Percentiles rank a stretch among this genome's conserved stretches.
Conservation (phyloP, 495 filamentous ascomycete species). For the Penicillium riverlandense region DNA sequence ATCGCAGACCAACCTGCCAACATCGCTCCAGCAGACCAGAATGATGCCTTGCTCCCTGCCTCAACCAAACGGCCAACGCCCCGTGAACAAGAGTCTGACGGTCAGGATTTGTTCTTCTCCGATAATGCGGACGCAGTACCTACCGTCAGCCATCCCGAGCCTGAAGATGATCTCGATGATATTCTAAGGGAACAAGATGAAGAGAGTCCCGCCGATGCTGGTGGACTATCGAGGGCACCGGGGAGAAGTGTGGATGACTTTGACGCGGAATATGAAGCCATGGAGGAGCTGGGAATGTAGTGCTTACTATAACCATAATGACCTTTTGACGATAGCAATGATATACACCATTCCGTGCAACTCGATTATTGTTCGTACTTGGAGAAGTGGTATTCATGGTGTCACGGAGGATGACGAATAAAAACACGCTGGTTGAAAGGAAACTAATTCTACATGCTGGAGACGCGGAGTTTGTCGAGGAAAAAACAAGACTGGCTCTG, state of each 20-base stretch:
- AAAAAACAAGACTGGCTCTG: too few relatives aligned
- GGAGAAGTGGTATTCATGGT: too few relatives aligned
- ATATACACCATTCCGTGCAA: background rate
- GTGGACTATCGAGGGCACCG: background rate
- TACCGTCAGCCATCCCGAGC: constrained; percentile 8
- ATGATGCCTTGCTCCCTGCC: background rate
- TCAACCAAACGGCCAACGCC: background rate
- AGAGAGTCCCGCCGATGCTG: background rate
- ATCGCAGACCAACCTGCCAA: background rate
- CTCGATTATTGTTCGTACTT: too few relatives aligned
- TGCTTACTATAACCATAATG: background rate
- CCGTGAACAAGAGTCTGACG: background rate
- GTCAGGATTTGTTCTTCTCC: constrained; percentile 21
- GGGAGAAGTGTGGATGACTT: constrained; percentile 8
- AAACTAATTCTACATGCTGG: too few relatives aligned
- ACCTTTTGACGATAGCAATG: constrained; percentile 2
- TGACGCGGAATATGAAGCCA: constrained; percentile 27
- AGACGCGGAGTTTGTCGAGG: too few relatives aligned
- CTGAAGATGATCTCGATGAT: constrained; percentile 31
- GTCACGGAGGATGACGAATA: too few relatives aligned
- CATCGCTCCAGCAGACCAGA: constrained; percentile 1
- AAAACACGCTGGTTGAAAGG: too few relatives aligned
- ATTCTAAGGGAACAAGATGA: constrained; percentile 29
- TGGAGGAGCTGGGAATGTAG: constrained; percentile 24
- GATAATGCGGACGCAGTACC: constrained; percentile 10